Conservation (phyloP, 805 yeast genomes). For the Metschnikowia santaceciliae region DNA sequence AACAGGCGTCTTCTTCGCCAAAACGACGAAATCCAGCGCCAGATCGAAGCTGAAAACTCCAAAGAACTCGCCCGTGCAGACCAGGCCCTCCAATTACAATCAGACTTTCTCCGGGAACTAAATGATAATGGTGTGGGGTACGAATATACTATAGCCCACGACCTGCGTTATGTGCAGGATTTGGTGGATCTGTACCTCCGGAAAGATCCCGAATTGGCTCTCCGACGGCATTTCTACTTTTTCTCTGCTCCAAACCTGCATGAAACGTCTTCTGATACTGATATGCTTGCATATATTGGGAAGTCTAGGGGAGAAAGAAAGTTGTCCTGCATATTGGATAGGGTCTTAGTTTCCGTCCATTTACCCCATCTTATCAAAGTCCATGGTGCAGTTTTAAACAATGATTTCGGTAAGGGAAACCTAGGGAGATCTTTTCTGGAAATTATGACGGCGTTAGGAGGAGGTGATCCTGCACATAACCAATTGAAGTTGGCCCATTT, state of each 20-base stretch:
- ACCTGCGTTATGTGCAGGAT: constrained; percentile 20
- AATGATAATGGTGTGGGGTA: constrained; percentile 30
- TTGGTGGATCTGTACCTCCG: constrained; percentile 13
- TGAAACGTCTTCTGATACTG: background rate
- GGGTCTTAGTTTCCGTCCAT: background rate
- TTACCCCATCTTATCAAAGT: background rate
- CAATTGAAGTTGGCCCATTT: constrained; percentile 22
- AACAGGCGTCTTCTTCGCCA: constrained; percentile 23
- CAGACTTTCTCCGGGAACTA: constrained; percentile 21
- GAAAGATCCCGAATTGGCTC: constrained; percentile 6
- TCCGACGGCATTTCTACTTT: constrained; percentile 24
- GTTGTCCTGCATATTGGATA: background rate
- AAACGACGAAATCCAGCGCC: constrained; percentile 19
- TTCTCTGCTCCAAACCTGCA: background rate
- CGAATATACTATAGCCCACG: constrained; percentile 17
- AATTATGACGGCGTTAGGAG: background rate
- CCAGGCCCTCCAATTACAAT: constrained; percentile 16
- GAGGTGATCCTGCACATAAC: constrained; percentile 1
- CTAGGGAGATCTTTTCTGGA: background rate
- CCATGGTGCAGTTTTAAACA: background rate
- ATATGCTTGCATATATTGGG: background rate
- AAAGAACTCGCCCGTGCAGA: constrained; percentile 7
- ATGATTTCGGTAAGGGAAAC: background rate
- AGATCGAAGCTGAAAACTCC: constrained; percentile 17
- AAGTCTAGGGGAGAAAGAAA: background rate